Evolutionary conservation across 2,329 filamentous ascomycete species (phyloP).

Genomic region (Colletotrichum costaricense): DNA sequence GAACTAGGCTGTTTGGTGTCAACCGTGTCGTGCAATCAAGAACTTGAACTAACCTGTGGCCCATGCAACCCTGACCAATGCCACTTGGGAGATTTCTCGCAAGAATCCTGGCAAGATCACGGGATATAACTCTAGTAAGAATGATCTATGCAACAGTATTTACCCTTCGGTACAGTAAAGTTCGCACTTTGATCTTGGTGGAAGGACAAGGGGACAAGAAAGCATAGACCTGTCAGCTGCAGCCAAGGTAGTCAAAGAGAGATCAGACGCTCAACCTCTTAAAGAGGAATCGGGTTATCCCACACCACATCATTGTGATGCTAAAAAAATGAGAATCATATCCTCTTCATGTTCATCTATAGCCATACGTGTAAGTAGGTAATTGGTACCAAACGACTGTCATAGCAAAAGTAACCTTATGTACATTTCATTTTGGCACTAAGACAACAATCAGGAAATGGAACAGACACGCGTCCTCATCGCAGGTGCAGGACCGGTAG

Average conservation of each 20-base stretch:
- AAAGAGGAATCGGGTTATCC: background rate
- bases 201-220: background rate
- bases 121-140: background rate
- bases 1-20: no score
- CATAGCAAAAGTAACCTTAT: background rate
- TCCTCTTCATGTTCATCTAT: background rate
- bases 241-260: background rate
- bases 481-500: constrained; percentile 25
- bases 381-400: background rate
- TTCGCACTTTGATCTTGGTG: no score
- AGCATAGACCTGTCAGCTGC: background rate
- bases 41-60: background rate
- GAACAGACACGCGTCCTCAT: constrained; percentile 24
- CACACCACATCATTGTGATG: background rate
- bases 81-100: background rate
- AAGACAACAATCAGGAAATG: background rate
- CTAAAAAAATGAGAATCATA: background rate
- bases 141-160: no score
- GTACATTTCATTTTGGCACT: no score
- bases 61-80: background rate
- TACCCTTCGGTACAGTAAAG: no score
- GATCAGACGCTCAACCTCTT: background rate
- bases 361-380: no score
- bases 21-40: background rate
- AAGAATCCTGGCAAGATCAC: background rate